phyloP scores from a whole-genome alignment of 768 basidiomycete species.

The Russula sp. region DNA sequence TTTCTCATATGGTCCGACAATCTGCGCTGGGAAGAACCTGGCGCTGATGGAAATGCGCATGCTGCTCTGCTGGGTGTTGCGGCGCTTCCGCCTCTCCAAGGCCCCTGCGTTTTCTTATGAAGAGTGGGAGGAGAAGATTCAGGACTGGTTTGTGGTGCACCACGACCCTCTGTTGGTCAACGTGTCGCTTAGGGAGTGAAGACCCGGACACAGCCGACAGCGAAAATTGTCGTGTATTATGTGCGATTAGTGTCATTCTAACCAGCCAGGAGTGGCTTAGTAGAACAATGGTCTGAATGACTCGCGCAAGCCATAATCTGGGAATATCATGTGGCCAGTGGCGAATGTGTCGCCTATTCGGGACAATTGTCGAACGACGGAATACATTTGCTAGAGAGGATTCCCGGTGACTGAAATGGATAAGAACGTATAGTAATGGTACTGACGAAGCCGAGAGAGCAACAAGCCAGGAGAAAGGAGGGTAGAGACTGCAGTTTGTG shows the following conservation, averaged over 20 bases:
- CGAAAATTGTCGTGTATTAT: background rate
- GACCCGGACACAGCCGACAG: background rate
- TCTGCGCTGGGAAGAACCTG: constrained; percentile 40
- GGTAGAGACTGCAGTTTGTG: no score
- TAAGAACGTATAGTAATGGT: no score
- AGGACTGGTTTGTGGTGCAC: constrained; percentile 19
- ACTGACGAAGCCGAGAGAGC: no score
- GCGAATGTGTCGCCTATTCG: no score
- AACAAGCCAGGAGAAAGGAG: no score
- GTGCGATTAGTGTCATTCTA: background rate
- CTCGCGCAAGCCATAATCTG: no score
- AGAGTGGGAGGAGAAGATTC: constrained; percentile 11
- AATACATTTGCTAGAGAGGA: no score
- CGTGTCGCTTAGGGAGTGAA: constrained; percentile 6
- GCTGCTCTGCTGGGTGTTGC: constrained; percentile 35
- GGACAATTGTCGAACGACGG: no score
- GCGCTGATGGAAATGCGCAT: constrained; percentile 39
- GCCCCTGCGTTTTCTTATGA: background rate
- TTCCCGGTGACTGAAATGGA: no score
- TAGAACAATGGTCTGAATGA: no score
- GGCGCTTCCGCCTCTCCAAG: constrained; percentile 31
- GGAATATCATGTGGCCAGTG: no score
- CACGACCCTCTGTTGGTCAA: constrained; percentile 1
- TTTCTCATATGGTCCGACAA: constrained; percentile 39
- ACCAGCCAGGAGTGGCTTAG: no score